These are phyloP conservation scores for Phlyctochytrium bullatum DNA, from an alignment of 192 early-diverging fungal species.

Conservation along the genomic window DNA sequence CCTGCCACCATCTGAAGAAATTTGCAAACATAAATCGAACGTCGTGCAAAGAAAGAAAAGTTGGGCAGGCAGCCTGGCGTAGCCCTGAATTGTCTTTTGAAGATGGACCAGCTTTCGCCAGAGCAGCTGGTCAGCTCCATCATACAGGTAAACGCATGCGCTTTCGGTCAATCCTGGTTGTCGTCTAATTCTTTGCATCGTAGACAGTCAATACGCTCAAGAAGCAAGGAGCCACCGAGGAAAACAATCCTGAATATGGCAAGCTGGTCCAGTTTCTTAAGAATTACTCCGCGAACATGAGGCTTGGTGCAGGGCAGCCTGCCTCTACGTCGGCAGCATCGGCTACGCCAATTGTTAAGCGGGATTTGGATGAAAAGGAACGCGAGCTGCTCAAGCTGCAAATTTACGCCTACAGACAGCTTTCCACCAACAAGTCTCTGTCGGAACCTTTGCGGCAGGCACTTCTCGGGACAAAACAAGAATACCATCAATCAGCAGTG, in stretches of 20 bases:
- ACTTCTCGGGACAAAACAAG: not conserved
- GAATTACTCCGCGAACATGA: not conserved
- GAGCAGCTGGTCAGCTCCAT: no score
- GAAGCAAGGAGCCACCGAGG: constrained; percentile 70
- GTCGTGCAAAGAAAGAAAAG: no score
- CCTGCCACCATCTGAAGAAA: no score
- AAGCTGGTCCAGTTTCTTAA: constrained; percentile 61
- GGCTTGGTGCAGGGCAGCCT: not conserved
- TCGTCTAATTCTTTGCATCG: no score
- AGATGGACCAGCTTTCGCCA: no score
- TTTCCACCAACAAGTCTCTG: not conserved
- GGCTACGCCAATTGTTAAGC: not conserved
- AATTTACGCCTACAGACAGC: not conserved
- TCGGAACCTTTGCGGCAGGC: not conserved
- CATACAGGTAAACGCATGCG: no score
- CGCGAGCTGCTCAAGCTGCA: not conserved
- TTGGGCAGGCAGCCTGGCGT: no score
- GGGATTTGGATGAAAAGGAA: not conserved
- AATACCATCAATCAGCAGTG: no score
- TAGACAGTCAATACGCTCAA: constrained; percentile 52
- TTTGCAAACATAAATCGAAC: no score
- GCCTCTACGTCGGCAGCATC: not conserved
- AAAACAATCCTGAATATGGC: constrained; percentile 72
- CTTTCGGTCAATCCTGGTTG: no score
- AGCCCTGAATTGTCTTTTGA: no score